Evolutionary conservation across 2,329 filamentous ascomycete species (phyloP).

Genomic region (Xylariaceae sp.): DNA sequence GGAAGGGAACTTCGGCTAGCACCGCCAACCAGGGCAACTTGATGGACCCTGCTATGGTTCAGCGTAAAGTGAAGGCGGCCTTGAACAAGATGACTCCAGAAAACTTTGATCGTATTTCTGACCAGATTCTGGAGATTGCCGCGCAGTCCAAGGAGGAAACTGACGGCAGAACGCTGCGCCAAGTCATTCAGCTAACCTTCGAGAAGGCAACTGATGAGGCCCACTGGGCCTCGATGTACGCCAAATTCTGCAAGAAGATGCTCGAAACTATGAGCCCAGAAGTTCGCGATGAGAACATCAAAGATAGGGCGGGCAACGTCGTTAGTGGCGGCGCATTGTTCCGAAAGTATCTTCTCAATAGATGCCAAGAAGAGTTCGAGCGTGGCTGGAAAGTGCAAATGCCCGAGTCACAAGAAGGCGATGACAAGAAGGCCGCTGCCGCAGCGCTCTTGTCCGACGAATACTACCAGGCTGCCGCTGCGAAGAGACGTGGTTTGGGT

Average conservation of each 20-base stretch:
- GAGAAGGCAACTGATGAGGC: constrained; percentile 98
- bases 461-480: constrained; percentile 89
- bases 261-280: constrained; percentile 90
- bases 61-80: constrained; percentile 96
- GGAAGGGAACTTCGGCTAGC: constrained; percentile 37
- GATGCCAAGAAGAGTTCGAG: constrained; percentile 98
- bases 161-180: constrained; percentile 88
- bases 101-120: constrained; percentile 77
- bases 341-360: constrained; percentile 97
- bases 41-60: constrained; percentile 86
- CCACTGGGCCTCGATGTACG: constrained; percentile 98
- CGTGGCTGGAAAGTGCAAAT: constrained; percentile 92
- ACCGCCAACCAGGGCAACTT: constrained; percentile 45
- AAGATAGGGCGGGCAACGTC: constrained; percentile 80
- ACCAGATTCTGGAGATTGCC: constrained; percentile 88
- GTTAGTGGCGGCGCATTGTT: constrained; percentile 91
- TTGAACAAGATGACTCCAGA: constrained; percentile 99
- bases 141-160: constrained; percentile 92
- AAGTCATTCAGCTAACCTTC: constrained; percentile 98
- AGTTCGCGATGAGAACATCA: constrained; percentile 91
- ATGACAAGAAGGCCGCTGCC: constrained; percentile 58
- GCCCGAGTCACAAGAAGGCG: constrained; percentile 59
- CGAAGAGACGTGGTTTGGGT: constrained; percentile 94
- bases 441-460: constrained; percentile 86
- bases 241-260: constrained; percentile 97